These are phyloP conservation scores for Lentinula guzmanii DNA, from an alignment of 768 basidiomycete species.

Conservation along the genomic window DNA sequence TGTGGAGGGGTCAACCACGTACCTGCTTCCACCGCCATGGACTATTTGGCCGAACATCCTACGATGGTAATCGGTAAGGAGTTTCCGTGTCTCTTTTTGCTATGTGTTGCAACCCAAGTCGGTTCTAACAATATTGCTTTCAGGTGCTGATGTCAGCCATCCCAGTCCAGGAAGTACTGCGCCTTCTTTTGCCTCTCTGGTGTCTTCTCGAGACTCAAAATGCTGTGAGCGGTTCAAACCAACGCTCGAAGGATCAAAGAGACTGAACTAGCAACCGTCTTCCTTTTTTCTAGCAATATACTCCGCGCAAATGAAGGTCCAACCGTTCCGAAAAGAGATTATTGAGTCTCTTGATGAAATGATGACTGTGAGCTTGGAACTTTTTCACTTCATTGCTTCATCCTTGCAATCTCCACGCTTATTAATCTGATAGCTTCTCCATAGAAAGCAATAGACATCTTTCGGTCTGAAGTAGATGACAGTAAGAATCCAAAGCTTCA, in stretches of 20 bases:
- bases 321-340: slow-evolving; percentile 46
- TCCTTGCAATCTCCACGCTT: no score
- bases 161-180: slow-evolving; percentile 16
- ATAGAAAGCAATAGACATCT: neutral
- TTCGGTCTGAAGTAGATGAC: neutral
- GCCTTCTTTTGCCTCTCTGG: slow-evolving; percentile 30
- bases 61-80: slow-evolving; percentile 52
- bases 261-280: neutral
- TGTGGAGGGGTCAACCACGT: slow-evolving; percentile 60
- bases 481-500: neutral
- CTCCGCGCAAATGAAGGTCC: slow-evolving; percentile 47
- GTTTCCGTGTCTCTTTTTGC: neutral
- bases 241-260: no score
- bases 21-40: slow-evolving; percentile 35
- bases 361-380: slow-evolving; percentile 29
- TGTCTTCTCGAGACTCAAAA: slow-evolving; percentile 47
- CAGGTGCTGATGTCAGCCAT: slow-evolving; percentile 26
- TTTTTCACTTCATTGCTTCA: no score
- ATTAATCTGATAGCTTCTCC: neutral
- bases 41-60: slow-evolving; percentile 28
- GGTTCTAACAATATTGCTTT: neutral
- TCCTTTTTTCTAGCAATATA: slow-evolving; percentile 29
- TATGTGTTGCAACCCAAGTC: neutral
- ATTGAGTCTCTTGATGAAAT: slow-evolving; percentile 52
- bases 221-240: slow-evolving; percentile 20